These are phyloP conservation scores for Talaromyces rugulosus DNA, from an alignment of 2,329 filamentous ascomycete genomes.

Conservation along the genomic window DNA sequence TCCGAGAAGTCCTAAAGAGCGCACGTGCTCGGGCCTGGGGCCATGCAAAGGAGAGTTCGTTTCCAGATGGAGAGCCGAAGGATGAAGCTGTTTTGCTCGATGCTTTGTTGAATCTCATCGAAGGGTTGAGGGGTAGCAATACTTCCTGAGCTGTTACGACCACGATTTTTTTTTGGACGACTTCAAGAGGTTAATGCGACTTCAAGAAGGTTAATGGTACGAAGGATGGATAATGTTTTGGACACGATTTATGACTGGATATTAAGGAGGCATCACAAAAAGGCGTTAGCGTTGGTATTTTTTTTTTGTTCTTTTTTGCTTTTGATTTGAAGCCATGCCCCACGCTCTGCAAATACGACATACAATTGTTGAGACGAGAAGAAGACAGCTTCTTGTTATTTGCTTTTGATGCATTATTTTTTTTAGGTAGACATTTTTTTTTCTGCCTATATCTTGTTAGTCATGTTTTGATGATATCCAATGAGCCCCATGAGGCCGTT, in stretches of 20 bases:
- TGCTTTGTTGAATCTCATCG: slow-evolving; percentile 36
- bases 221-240: background rate
- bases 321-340: background rate
- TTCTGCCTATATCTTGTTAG: background rate
- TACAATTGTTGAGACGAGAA: background rate
- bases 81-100: slow-evolving; percentile 42
- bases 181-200: background rate
- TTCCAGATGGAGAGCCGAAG: slow-evolving; percentile 41
- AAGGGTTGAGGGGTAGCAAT: slow-evolving; percentile 30
- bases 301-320: slow-evolving; percentile 10
- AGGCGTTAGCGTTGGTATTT: slow-evolving; percentile 7
- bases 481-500: background rate
- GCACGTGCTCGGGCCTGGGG: slow-evolving; percentile 39
- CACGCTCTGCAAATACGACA: background rate
- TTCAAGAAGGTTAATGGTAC: background rate
- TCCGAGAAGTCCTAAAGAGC: slow-evolving; percentile 40
- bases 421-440: background rate
- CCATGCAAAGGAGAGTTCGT: slow-evolving; percentile 37
- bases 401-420: slow-evolving; percentile 9
- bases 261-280: slow-evolving; percentile 16
- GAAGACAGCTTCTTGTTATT: background rate
- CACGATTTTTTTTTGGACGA: slow-evolving; percentile 18
- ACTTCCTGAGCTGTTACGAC: slow-evolving; percentile 7
- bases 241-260: slow-evolving; percentile 11
- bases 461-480: slow-evolving; percentile 4